These are phyloP conservation scores for Scenedesmus sp. DNA, from an alignment of 163 green algal genomes.

Conservation along the genomic window DNA sequence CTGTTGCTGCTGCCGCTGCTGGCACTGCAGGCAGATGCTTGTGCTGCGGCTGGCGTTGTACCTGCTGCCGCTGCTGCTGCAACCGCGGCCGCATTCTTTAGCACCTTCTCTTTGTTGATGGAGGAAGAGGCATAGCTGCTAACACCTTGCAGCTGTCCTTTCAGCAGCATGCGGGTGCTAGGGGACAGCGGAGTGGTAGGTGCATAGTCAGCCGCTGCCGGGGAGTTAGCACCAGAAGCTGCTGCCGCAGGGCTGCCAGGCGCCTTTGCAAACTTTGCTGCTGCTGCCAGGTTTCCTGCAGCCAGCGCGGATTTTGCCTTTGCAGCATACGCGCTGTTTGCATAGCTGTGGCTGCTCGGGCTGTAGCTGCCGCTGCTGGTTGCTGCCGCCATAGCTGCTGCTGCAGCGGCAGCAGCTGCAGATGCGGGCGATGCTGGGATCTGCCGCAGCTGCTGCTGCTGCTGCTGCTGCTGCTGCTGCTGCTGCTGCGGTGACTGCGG, in stretches of 20 bases:
- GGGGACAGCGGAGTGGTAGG: not conserved
- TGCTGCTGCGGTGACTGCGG: not conserved
- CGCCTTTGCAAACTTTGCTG: conserved; percentile 5
- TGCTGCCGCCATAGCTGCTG: not conserved
- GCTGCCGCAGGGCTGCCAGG: not conserved
- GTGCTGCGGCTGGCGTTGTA: not conserved
- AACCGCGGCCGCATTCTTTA: not conserved
- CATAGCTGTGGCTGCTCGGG: not conserved
- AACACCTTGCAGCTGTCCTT: not conserved
- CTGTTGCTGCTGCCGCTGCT: not conserved
- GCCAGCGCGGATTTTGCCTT: not conserved
- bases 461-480: not conserved
- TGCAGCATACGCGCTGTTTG: not conserved
- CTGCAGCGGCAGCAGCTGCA: not conserved
- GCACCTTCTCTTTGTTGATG: not conserved
- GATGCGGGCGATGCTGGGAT: not conserved
- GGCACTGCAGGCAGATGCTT: not conserved
- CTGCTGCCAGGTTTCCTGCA: conserved; percentile 6
- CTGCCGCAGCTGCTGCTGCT: not conserved
- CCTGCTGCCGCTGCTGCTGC: not conserved
- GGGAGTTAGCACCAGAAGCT: not conserved
- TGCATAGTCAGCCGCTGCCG: not conserved
- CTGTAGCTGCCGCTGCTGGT: not conserved
- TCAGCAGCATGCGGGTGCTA: not conserved
- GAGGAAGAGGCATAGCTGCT: not conserved